Percentiles rank a stretch among this genome's conserved stretches.
These are phyloP conservation scores for Phytophthora europaea DNA, from an alignment of 352 stramenopile genomes.

Conservation along the genomic window DNA sequence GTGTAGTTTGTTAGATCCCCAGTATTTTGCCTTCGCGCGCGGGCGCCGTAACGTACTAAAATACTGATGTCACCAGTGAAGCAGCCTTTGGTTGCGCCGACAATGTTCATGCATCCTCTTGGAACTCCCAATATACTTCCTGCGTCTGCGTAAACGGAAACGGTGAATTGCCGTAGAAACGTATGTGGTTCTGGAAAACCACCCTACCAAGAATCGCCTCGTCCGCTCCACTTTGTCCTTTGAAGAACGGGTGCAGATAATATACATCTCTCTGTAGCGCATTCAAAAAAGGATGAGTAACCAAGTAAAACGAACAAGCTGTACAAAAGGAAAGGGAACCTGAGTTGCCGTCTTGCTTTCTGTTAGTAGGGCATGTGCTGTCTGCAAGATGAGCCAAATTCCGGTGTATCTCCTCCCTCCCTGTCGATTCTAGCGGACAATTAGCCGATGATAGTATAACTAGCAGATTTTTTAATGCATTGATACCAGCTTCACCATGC, in stretches of 20 bases:
- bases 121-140: slow-evolving; percentile 78
- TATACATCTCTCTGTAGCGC: slow-evolving; percentile 80
- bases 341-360: slow-evolving; percentile 88
- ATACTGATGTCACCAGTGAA: slow-evolving; percentile 71
- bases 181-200: neutral
- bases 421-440: slow-evolving; percentile 53
- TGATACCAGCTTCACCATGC: slow-evolving; percentile 68
- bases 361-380: slow-evolving; percentile 69
- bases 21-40: neutral
- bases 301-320: neutral
- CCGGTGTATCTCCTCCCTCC: slow-evolving; percentile 85
- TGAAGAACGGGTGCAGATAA: slow-evolving; percentile 89
- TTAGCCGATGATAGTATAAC: neutral
- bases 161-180: neutral
- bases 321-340: slow-evolving; percentile 32
- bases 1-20: neutral
- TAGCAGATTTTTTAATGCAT: neutral
- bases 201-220: slow-evolving; percentile 81
- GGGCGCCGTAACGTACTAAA: slow-evolving; percentile 37
- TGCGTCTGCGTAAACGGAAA: slow-evolving; percentile 51
- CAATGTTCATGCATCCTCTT: slow-evolving; percentile 80
- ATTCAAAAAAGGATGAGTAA: neutral
- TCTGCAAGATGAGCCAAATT: slow-evolving; percentile 87
- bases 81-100: slow-evolving; percentile 85
- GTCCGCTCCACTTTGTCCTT: slow-evolving; percentile 80